Base-by-base conservation (phyloP, 2,329 filamentous ascomycete species). In the Geosmithia morbida region DNA sequence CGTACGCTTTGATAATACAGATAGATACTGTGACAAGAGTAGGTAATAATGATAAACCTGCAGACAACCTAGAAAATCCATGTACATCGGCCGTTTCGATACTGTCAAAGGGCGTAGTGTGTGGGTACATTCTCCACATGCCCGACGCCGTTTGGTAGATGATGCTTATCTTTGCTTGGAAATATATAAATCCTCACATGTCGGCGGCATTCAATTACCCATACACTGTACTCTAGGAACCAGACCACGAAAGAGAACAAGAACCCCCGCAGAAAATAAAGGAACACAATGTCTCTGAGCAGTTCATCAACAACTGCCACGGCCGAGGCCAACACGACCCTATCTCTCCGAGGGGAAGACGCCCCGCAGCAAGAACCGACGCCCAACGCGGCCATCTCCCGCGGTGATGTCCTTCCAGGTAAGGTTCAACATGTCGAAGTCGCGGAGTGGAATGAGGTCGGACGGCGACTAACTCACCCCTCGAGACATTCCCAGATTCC, bases 331-430 rank as follows among this genome's bases (percentile, higher is more conserved):
- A 19, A 16, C 11, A 6, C n/a, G 41, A 19, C 22, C 8, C 22
- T 22, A 43, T 43, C 17, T 18, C 41, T 19, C 20, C 41, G 17
- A 8, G 17, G 20, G 13, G 7, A 19, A 8, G 17, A 13, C 3
- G 10, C 41, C n/a, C 3, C n/a, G 4, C 10, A 8, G 20, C 41
- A 19, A 43, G 17, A 43, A 3, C 41, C 17, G 7, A 44, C 43
- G 7, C 43, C 43, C 16, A 44, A 44, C 20, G 44, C 4, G 14
- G 44, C 44, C n/a, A 46, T 46, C 29, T 46, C 44, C 29, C 44
- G 40, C 33, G 44, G 44, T 16, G 44, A 46, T 19, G 33, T 46
- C 14, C 33, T 46, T 7, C 44, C 44, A 39, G 44, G 44, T 46
- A 11, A 37, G 33, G 10, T 14, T n/a, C 7, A 13, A 7, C n/a